phyloP scores from a whole-genome alignment of 202 grass and related monocot species.

The Cymbopogon flexuosus region DNA sequence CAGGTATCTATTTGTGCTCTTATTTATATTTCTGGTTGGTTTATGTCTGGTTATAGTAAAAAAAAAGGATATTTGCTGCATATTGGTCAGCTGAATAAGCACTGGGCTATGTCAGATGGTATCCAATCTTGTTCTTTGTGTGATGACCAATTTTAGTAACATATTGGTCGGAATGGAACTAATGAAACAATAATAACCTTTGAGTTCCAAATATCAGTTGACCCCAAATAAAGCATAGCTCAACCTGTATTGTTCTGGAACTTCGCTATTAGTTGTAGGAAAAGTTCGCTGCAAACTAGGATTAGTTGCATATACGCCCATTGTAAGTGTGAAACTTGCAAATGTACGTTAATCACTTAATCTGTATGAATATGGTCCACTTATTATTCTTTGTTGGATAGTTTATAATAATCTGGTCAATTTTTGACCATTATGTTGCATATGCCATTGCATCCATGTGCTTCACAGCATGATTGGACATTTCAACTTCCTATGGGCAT shows the following conservation, averaged over 20 bases:
- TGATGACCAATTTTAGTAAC: not conserved
- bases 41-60: not conserved
- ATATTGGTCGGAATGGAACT: not conserved
- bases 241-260: not conserved
- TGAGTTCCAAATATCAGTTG: not conserved
- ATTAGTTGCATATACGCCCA: not conserved
- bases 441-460: not conserved
- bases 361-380: not conserved
- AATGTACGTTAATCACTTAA: not conserved
- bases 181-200: not conserved
- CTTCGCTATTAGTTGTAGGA: not conserved
- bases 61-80: not conserved
- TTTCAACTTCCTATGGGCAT: not conserved
- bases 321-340: not conserved
- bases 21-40: conserved; percentile 16
- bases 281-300: not conserved
- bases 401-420: not conserved
- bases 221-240: not conserved
- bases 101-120: not conserved
- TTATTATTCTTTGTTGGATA: not conserved
- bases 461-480: not conserved
- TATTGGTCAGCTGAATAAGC: not conserved
- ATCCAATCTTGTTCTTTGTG: not conserved
- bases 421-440: not conserved
- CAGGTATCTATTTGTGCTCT: conserved; percentile 51